A percentile compares a stretch with the other conserved stretches of the same genome.
These are phyloP conservation scores for Willaertia magna DNA, from an alignment of 208 protist genomes.

Conservation along the genomic window DNA sequence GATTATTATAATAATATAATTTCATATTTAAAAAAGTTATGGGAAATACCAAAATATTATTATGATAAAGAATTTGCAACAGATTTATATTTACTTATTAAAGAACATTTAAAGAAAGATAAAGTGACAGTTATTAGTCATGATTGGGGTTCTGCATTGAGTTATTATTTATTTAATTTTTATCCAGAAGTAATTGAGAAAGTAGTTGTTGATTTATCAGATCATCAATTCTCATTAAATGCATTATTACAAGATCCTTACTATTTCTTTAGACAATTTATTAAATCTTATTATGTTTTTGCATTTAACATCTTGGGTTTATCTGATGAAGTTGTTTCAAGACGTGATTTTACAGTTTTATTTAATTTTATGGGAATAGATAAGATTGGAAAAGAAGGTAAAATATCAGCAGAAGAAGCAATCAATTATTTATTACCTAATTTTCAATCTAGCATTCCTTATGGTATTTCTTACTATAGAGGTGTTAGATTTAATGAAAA, in stretches of 20 bases:
- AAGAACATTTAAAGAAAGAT: not conserved
- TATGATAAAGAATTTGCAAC: not conserved
- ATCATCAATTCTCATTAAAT: not conserved
- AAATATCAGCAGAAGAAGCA: not conserved
- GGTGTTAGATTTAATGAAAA: not conserved
- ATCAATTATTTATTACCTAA: not conserved
- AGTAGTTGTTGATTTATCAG: not conserved
- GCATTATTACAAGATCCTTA: not conserved
- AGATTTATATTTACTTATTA: not conserved
- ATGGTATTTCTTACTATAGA: not conserved
- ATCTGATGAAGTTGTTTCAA: not conserved
- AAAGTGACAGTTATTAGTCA: not conserved
- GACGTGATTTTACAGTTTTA: not conserved
- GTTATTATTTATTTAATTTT: no score
- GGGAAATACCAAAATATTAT: not conserved
- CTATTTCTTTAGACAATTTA: not conserved
- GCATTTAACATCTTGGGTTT: not conserved
- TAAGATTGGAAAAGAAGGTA: not conserved
- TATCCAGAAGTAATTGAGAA: not conserved
- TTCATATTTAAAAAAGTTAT: not conserved
- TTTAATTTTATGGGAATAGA: not conserved
- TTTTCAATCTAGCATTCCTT: not conserved
- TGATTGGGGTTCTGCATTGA: not conserved
- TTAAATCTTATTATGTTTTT: not conserved
- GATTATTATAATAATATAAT: no score